Base-by-base conservation (phyloP, 2,329 filamentous ascomycete genomes). In the Phaeosphaeria sp. region DNA sequence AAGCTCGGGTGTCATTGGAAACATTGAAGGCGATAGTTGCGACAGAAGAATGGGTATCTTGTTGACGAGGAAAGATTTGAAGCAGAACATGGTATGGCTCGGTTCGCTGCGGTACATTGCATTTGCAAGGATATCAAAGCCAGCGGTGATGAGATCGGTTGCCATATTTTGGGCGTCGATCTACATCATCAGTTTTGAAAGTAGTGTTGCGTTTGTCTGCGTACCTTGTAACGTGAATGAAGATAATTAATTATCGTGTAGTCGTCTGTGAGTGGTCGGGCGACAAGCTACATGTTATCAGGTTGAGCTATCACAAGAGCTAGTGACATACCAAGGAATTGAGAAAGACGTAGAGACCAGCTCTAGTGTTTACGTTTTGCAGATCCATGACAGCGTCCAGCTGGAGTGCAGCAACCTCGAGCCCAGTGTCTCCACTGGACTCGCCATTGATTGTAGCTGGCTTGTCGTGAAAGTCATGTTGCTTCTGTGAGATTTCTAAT, bases 111-210 rank as follows among this genome's bases (percentile, higher is more conserved):
- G 87, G 65, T 95, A 91, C 62, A 94, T 90, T 5, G 90, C 90
- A 69, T 96, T 96, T 36, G 93, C 91, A 17, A 99, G 82, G 5
- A 96, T 85, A 68, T 98, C 93, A 70, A 99, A 98, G 0, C 93
- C 89, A 1, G 93, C 92, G 10, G 94, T 85, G 43, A 98, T 90
- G 1, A 98, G 82, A 68, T 97, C 93, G 53, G 92, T 87, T 0
- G 91, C 87, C 46, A 92, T 88, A 13, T 86, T 84, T 75, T 94
- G 90, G 43, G 90, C 84, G 68, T 97, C 90, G 41, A 90, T 90
- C 85, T 93, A 4, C 1, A 17, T 5, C 10, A 25, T 82, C 46
- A 81, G 75, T 67, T 60, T 15, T 58, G 13, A 27, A 18, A n/a
- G 15, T 3, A 15, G 47, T 7, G 9, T 1, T 9, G 9, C 6